Evolutionary conservation across 2,329 filamentous ascomycete genomes (phyloP).

Genomic region (Microdochium paspali): DNA sequence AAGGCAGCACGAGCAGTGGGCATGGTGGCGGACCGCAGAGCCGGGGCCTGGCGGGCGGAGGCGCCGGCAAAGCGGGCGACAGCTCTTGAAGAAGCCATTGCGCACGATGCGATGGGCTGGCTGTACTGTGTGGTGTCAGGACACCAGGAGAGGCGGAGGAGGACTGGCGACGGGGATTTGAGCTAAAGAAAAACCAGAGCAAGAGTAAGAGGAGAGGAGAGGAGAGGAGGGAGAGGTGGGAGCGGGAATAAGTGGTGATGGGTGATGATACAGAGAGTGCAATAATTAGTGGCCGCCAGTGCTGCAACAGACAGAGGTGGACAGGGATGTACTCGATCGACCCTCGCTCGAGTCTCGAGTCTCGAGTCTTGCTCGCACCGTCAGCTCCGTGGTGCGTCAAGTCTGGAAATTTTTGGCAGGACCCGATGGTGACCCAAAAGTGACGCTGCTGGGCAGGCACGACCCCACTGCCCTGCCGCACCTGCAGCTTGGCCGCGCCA

Average conservation of each 20-base stretch:
- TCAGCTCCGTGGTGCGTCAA: neutral
- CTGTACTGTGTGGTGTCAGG: neutral
- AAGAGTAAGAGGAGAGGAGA: neutral
- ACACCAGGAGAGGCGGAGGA: neutral
- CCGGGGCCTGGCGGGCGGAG: neutral
- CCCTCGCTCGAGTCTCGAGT: no score
- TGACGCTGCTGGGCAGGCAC: neutral
- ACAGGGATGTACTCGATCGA: no score
- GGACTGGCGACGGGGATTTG: neutral
- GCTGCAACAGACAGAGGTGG: no score
- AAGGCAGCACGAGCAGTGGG: neutral
- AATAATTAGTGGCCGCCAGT: no score
- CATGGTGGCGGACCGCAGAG: neutral
- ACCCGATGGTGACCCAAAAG: neutral
- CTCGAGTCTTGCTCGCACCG: no score
- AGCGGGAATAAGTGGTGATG: neutral
- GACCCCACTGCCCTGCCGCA: neutral
- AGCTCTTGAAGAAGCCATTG: constrained; percentile 1
- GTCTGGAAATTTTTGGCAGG: neutral
- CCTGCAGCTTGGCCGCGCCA: neutral
- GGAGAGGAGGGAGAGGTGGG: neutral
- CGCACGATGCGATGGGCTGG: neutral
- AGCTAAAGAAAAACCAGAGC: neutral
- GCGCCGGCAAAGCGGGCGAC: neutral
- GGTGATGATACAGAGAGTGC: no score